Evolutionary conservation across 768 basidiomycete species (phyloP).

Genomic region (Russula abietina): DNA sequence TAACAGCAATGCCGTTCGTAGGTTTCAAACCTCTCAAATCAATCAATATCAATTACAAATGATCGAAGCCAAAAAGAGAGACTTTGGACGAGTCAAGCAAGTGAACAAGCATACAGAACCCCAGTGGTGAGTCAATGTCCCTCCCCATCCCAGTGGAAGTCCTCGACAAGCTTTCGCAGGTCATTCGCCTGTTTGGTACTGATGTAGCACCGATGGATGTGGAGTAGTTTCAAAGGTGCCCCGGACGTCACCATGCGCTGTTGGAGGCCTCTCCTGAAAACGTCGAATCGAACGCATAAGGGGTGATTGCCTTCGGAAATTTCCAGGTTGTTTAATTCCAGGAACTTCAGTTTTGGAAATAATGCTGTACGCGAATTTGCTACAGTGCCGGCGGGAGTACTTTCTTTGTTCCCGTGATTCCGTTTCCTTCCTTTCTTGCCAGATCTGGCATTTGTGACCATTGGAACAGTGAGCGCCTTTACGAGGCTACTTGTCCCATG

Average conservation of each 20-base stretch:
- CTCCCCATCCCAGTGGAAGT: too few species aligned
- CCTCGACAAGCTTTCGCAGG: too few species aligned
- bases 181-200: background rate
- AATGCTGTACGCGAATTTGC: background rate
- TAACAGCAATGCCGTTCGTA: too few species aligned
- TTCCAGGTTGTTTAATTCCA: background rate
- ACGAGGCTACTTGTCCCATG: conserved; percentile 1
- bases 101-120: too few species aligned
- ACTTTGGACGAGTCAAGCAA: too few species aligned
- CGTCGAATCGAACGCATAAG: background rate
- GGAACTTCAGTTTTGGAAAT: conserved; percentile 4
- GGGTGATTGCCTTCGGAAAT: background rate
- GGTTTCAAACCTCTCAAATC: too few species aligned
- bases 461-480: background rate
- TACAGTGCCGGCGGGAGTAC: background rate
- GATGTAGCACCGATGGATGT: background rate
- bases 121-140: too few species aligned
- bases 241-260: background rate
- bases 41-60: too few species aligned
- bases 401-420: background rate
- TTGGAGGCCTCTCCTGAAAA: background rate
- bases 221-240: background rate
- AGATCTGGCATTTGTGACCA: too few species aligned
- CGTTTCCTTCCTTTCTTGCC: background rate
- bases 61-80: too few species aligned